Base-by-base conservation (phyloP, 1,284 basidiomycete species). In the Pterula multifida region DNA sequence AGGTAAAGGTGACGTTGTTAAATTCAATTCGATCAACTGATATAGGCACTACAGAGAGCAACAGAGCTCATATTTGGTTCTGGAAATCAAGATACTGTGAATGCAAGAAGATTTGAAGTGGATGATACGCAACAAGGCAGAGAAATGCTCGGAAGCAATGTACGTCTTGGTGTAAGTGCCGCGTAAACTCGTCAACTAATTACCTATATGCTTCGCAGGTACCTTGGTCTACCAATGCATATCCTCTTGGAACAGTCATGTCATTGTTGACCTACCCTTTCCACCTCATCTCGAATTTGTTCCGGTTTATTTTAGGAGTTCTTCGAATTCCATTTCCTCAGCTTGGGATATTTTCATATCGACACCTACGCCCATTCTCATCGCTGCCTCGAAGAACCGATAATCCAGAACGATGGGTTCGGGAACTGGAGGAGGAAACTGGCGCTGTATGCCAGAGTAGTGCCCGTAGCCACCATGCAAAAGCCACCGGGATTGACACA, bases 401-500 rank as follows among this genome's bases (percentile, higher is more conserved):
- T 13, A 47, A 6, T 23, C 26, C 26, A 28, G 85, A 86, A 53
- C 71, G 80, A 25, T 90, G 85, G 83, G 71, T 90, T 12, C 73
- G 79, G 17, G 75, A 81, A 24, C 70, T 90, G 2, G 87, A 90
- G 61, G 86, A 89, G 54, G 82, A 87, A 60, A 88, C 86, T 0
- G 87, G 87, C 2, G 85, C 84, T 0, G 63, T 81, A 3, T 77
- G 71, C 51, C 62, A 81, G 39, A 70, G 72, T 23, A 65, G 70
- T 1, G 60, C 65, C 11, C 67, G 60, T 51, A 53, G 49, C 48
- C 53, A 55, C 36, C 58, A 58, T n/a, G 55, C 62, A 28, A 60
- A 61, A 22, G 59, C 61, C 32, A 60, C 68, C 2, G 68, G 66
- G 3, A 62, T 66, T 24, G 66, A 70, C n/a, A 67, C 72, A 1